phyloP scores from a whole-genome alignment of 441 rosid genomes.

The Biscutella laevigata region DNA sequence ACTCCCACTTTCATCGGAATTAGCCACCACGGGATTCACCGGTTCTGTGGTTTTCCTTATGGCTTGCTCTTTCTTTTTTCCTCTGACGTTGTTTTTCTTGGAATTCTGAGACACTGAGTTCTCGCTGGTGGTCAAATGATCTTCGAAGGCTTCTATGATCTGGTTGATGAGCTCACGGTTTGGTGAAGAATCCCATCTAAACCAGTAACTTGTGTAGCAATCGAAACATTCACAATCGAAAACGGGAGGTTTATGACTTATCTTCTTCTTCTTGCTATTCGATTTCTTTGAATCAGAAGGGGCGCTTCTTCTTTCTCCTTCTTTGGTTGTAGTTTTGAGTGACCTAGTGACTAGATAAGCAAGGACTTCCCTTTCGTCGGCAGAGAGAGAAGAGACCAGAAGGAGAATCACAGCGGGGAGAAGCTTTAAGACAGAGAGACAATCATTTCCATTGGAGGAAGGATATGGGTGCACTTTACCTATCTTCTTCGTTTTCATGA shows the following conservation, averaged over 20 bases:
- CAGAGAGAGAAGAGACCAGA: conserved; percentile 48
- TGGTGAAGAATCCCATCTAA: conserved; percentile 66
- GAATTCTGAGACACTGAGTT: conserved; percentile 22
- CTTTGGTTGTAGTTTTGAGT: conserved; percentile 33
- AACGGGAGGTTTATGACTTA: conserved; percentile 19
- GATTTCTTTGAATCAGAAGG: conserved; percentile 28
- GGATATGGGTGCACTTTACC: conserved; percentile 54
- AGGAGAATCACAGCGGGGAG: conserved; percentile 54
- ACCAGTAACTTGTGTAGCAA: conserved; percentile 74
- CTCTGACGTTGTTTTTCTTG: conserved; percentile 13
- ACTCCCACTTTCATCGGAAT: not conserved
- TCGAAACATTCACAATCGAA: conserved; percentile 66
- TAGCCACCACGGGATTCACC: not conserved
- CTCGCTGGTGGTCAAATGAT: conserved; percentile 21
- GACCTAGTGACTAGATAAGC: conserved; percentile 66
- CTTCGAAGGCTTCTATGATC: conserved; percentile 62
- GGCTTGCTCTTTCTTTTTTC: conserved; percentile 32
- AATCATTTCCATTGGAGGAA: conserved; percentile 25
- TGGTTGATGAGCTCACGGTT: conserved; percentile 62
- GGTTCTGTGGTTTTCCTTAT: not conserved
- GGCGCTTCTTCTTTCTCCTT: no score
- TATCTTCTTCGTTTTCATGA: conserved; percentile 67
- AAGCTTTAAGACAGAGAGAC: conserved; percentile 39
- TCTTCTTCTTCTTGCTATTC: conserved; percentile 23
- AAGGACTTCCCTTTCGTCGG: conserved; percentile 58